Conservation (phyloP, 2,329 filamentous ascomycete species). For the Tolypocladium album region DNA sequence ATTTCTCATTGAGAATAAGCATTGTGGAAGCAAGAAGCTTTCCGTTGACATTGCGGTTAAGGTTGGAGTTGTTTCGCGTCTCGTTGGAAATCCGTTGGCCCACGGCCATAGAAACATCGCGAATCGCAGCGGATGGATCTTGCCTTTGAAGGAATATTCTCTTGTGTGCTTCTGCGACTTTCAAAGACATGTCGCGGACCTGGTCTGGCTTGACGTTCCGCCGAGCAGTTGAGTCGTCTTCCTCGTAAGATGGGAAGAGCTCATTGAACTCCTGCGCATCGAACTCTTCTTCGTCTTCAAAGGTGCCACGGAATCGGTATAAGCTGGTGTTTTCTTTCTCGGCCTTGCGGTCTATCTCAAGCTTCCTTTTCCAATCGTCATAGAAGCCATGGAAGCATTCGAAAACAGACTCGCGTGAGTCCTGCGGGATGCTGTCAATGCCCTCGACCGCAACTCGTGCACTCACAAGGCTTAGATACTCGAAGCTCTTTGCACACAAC, state of each 20-base stretch:
- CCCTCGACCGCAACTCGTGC: slow-evolving; percentile 36
- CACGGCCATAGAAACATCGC: slow-evolving; percentile 30
- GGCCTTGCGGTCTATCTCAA: slow-evolving; percentile 65
- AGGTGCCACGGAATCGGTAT: slow-evolving; percentile 72
- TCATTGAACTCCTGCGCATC: slow-evolving; percentile 66
- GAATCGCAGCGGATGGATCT: slow-evolving; percentile 30
- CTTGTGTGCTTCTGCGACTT: slow-evolving; percentile 50
- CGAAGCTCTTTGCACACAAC: slow-evolving; percentile 23
- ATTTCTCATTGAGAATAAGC: slow-evolving; percentile 52
- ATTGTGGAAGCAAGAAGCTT: slow-evolving; percentile 56
- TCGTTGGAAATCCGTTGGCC: slow-evolving; percentile 25
- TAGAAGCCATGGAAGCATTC: slow-evolving; percentile 64
- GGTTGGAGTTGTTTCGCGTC: slow-evolving; percentile 12
- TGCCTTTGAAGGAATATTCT: slow-evolving; percentile 36
- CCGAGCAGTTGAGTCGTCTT: slow-evolving; percentile 25
- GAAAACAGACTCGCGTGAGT: slow-evolving; percentile 45
- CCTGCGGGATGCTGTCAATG: slow-evolving; percentile 24
- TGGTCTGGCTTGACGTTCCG: slow-evolving; percentile 22
- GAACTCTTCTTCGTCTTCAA: slow-evolving; percentile 64
- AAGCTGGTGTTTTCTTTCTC: slow-evolving; percentile 64
- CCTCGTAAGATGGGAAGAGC: slow-evolving; percentile 69
- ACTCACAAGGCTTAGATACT: slow-evolving; percentile 27
- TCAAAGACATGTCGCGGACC: slow-evolving; percentile 46
- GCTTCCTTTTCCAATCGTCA: slow-evolving; percentile 66
- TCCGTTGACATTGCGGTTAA: slow-evolving; percentile 30